phyloP scores from a whole-genome alignment of 176 grass and related monocot species.

The Aegilops sharonensis region DNA sequence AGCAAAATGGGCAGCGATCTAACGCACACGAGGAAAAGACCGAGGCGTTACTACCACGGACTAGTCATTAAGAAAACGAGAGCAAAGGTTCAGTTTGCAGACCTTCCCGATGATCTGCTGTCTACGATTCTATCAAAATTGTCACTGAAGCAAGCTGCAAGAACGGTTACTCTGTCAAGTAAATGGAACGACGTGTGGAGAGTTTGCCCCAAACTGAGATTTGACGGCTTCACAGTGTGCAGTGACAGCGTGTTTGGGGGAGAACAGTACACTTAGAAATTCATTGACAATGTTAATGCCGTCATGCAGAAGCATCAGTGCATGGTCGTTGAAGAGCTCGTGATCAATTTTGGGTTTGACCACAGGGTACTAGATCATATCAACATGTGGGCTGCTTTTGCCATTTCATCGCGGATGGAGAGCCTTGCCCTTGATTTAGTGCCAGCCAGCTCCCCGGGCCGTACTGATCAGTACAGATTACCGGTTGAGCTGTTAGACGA shows the following conservation, averaged over 20 bases:
- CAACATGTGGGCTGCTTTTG: constrained; percentile 28
- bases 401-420: neutral
- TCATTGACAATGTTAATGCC: constrained; percentile 22
- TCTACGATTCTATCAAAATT: constrained; percentile 16
- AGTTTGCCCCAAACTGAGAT: neutral
- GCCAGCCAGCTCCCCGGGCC: neutral
- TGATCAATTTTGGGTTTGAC: constrained; percentile 16
- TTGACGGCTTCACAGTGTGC: neutral
- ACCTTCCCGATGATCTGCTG: constrained; percentile 20
- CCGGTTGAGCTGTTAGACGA: neutral
- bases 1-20: neutral
- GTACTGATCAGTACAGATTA: neutral
- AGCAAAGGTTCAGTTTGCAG: neutral
- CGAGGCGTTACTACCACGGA: neutral
- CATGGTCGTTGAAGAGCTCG: neutral
- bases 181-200: constrained; percentile 19
- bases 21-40: neutral
- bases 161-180: constrained; percentile 23
- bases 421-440: constrained; percentile 25
- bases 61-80: neutral
- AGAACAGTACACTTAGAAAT: neutral
- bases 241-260: neutral
- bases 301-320: neutral
- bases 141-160: constrained; percentile 1
- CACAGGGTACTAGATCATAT: neutral